Conservation (phyloP, 2,329 filamentous ascomycete genomes). For the Trichoderma guizhouense region DNA sequence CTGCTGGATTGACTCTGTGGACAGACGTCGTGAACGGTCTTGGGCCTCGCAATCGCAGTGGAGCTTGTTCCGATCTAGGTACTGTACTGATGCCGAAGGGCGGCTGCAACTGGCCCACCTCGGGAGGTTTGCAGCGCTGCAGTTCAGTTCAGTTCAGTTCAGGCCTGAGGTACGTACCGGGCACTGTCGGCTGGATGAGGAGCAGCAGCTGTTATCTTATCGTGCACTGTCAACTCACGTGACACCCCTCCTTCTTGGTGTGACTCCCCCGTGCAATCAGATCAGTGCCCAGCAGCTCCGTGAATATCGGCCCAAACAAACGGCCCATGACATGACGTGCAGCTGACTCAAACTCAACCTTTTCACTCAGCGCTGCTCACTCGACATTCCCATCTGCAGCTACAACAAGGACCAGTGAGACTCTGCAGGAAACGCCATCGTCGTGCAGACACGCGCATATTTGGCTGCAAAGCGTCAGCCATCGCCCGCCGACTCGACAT, state of each 20-base stretch:
- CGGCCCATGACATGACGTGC: slow-evolving; percentile 18
- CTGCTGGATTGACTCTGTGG: not conserved
- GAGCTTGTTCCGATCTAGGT: not conserved
- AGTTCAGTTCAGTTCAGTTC: not conserved
- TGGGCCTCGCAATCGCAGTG: slow-evolving; percentile 3
- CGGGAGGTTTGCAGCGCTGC: not conserved
- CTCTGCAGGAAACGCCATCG: not conserved
- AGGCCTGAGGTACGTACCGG: not conserved
- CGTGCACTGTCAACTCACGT: not conserved
- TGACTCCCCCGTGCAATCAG: not conserved
- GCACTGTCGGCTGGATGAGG: not conserved
- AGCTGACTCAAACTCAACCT: slow-evolving; percentile 14
- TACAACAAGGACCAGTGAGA: not conserved
- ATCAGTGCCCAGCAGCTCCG: not conserved
- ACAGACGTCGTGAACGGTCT: not conserved
- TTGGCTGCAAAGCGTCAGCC: slow-evolving; percentile 5
- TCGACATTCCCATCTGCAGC: not conserved
- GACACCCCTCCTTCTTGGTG: slow-evolving; percentile 4
- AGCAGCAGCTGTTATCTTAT: not conserved
- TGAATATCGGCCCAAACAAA: slow-evolving; percentile 16
- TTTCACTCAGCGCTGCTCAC: not conserved
- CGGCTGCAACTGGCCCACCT: not conserved
- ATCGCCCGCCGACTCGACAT: not conserved
- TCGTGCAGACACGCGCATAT: slow-evolving; percentile 5
- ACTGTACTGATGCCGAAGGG: not conserved